Base-by-base conservation (phyloP, 2,329 filamentous ascomycete genomes). In the Fusarium luffae region DNA sequence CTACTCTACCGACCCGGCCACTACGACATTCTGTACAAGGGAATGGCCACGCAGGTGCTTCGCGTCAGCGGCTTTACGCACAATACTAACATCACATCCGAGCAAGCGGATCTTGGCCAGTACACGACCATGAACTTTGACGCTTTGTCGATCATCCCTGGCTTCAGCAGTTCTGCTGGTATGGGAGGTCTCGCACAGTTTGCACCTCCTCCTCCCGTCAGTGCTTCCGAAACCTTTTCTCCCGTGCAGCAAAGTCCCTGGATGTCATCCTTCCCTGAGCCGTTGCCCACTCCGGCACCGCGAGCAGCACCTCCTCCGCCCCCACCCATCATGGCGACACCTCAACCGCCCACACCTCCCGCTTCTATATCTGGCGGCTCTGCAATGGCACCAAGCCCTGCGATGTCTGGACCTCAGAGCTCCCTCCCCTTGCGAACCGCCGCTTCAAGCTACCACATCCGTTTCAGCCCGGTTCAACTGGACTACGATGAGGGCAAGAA, bases 21-120 rank as follows among this genome's bases (percentile, higher is more conserved):
- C 80, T 99, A 98, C 79, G 96, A 98, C 79, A 90, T 99, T 66
- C 86, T 98, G 34, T 99, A 99, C 83, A 90, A 89, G 13, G 76
- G 79, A 3, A 66, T 79, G 14, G 73, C 79, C 25, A 62, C 90
- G 46, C 86, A 88, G 69, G 85, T 91, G 47, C 83, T 89, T 72
- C 82, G 86, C 25, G 85, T 84, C 12, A 78, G 80, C 16, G 78
- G 79, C 5, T 83, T 88, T 61, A 80, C 81, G 6, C 82, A 85
- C 49, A 80, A 83, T 41, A 81, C 83, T 40, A 74, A 80, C 18
- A 82, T 86, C 34, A 74, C 79, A n/a, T 78, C 78, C 67, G 80
- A 79, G 4, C 80, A 80, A 13, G 67, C 78, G 19, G 76, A 76
- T 37, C 74, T 86, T 23, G 77, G 80, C 28, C 78, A 78, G 25